A percentile compares a stretch with the other conserved stretches of the same genome.
Evolutionary conservation across 1,284 basidiomycete species (phyloP).

Genomic region (Rhodotorula sp.): DNA sequence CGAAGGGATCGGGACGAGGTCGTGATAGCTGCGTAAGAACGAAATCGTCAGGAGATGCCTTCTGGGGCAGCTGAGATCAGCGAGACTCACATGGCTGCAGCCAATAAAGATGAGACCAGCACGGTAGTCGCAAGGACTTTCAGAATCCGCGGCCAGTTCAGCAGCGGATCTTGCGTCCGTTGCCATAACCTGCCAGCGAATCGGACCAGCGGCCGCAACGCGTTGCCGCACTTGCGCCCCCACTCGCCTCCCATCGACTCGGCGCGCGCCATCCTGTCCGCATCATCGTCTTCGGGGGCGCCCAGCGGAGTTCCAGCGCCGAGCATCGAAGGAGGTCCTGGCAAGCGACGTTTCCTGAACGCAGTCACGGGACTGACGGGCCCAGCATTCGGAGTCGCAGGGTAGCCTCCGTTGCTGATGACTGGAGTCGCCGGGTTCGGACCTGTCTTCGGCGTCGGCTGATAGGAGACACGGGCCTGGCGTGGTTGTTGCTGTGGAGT

Average conservation of each 20-base stretch:
- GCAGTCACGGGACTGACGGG: constrained; percentile 18
- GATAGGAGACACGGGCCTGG: no score
- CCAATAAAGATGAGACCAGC: constrained; percentile 42
- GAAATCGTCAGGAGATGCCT: not conserved
- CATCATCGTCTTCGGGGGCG: not conserved
- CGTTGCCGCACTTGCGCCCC: constrained; percentile 15
- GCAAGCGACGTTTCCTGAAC: constrained; percentile 9
- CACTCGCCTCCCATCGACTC: constrained; percentile 5
- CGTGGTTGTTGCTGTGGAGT: constrained; percentile 1
- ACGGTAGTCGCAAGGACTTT: constrained; percentile 54
- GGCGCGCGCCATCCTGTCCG: not conserved
- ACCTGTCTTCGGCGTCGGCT: not conserved
- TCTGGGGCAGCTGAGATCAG: not conserved
- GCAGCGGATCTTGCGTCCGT: constrained; percentile 29
- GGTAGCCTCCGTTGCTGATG: constrained; percentile 24
- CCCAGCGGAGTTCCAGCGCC: constrained; percentile 10
- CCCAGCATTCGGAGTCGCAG: constrained; percentile 11
- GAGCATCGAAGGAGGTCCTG: constrained; percentile 24
- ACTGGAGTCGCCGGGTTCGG: constrained; percentile 8
- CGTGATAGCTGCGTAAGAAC: constrained; percentile 40
- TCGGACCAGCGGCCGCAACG: constrained; percentile 12
- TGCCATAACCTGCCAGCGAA: not conserved
- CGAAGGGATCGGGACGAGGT: constrained; percentile 1
- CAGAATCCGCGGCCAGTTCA: constrained; percentile 46
- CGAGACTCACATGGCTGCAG: constrained; percentile 7